These are phyloP conservation scores for Nicotiana paniculata DNA, from an alignment of 257 asterid genomes.

Conservation along the genomic window DNA sequence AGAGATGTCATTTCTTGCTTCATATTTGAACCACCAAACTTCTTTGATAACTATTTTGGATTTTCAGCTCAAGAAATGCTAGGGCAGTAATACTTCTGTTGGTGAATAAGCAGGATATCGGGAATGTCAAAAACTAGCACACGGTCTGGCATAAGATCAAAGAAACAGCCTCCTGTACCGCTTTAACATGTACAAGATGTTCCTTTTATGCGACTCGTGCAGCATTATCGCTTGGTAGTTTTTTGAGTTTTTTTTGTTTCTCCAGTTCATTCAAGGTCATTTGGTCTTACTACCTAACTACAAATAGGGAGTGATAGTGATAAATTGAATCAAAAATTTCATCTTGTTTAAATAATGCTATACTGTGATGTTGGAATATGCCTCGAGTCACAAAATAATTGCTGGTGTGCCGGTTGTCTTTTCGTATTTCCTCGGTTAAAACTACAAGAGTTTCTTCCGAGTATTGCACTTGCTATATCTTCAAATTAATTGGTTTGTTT, in stretches of 20 bases:
- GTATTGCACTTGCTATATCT: too few species aligned
- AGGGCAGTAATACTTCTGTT: conserved; percentile 12
- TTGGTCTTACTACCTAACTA: neutral
- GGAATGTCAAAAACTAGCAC: neutral
- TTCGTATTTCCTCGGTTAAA: too few species aligned
- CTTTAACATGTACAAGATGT: neutral
- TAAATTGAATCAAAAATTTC: too few species aligned
- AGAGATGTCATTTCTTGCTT: conserved; percentile 89
- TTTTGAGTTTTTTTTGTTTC: neutral
- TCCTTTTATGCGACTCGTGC: neutral
- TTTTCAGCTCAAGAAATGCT: conserved; percentile 57
- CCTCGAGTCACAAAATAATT: too few species aligned
- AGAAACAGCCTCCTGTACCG: neutral
- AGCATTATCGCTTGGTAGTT: neutral
- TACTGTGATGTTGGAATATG: too few species aligned
- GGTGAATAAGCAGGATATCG: neutral
- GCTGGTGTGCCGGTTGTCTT: too few species aligned
- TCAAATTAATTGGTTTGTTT: too few species aligned
- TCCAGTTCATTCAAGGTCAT: neutral
- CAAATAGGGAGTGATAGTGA: too few species aligned
- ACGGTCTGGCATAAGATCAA: neutral
- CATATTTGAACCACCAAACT: conserved; percentile 69
- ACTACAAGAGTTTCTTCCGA: too few species aligned
- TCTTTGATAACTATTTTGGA: conserved; percentile 58
- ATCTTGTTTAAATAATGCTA: too few species aligned